Percentiles rank a stretch among this genome's conserved stretches.
These are phyloP conservation scores for Dacryopinax spathularia DNA, from an alignment of 768 basidiomycete genomes.

Conservation along the genomic window DNA sequence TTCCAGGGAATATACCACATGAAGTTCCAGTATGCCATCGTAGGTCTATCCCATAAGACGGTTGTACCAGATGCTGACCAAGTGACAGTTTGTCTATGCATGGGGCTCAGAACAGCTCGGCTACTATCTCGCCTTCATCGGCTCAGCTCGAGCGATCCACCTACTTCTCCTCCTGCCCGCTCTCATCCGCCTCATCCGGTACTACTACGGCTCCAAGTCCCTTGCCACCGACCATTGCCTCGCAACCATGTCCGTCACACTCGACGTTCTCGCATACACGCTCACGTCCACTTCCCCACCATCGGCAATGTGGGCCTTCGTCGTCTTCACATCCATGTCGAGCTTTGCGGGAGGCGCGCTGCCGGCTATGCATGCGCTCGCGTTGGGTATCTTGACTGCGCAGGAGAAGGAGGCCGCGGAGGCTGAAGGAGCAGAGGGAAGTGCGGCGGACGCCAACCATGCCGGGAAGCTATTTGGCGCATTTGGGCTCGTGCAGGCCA, in stretches of 20 bases:
- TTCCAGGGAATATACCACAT: constrained; percentile 51
- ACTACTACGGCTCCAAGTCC: constrained; percentile 26
- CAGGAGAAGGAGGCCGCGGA: constrained; percentile 29
- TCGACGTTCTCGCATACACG: constrained; percentile 51
- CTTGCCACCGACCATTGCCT: constrained; percentile 45
- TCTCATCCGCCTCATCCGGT: constrained; percentile 16
- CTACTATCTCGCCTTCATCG: constrained; percentile 60
- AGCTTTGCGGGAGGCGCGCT: constrained; percentile 54
- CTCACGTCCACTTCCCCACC: constrained; percentile 37
- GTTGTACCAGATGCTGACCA: neutral
- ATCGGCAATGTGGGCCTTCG: constrained; percentile 29
- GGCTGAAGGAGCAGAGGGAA: constrained; percentile 17
- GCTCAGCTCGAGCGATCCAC: constrained; percentile 48
- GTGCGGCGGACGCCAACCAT: constrained; percentile 27
- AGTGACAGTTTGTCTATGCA: constrained; percentile 29
- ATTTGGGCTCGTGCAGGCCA: constrained; percentile 49
- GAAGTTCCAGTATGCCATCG: constrained; percentile 65
- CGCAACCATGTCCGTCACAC: constrained; percentile 45
- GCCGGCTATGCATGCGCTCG: constrained; percentile 59
- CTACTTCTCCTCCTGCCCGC: constrained; percentile 36
- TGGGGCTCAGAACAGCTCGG: constrained; percentile 59
- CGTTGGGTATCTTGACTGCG: constrained; percentile 44
- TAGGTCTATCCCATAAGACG: neutral
- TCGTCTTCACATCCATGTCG: constrained; percentile 45
- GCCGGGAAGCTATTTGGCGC: constrained; percentile 56